These are phyloP conservation scores for Candida sphagnicola DNA, from an alignment of 805 yeast genomes.

Conservation along the genomic window DNA sequence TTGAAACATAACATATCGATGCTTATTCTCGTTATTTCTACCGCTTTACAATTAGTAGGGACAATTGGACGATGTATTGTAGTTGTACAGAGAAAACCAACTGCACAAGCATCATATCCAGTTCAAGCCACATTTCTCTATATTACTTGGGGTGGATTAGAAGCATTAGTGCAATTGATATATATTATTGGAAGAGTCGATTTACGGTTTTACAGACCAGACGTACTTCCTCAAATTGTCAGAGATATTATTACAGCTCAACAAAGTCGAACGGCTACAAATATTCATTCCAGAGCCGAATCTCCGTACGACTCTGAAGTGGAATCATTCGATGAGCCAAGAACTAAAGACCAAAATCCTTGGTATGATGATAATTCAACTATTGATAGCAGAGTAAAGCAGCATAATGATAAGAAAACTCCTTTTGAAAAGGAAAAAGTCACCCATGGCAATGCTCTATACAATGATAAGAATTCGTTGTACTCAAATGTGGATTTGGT, in stretches of 20 bases:
- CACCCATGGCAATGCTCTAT: too few species aligned
- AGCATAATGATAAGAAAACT: too few species aligned
- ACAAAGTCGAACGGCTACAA: slow-evolving; percentile 14
- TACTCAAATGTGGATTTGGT: neutral
- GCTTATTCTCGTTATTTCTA: slow-evolving; percentile 39
- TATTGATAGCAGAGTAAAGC: neutral
- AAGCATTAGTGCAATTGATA: slow-evolving; percentile 48
- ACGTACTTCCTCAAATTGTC: slow-evolving; percentile 35
- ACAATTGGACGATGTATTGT: slow-evolving; percentile 38
- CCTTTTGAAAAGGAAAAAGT: too few species aligned
- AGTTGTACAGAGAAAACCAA: slow-evolving; percentile 11
- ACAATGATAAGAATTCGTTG: neutral
- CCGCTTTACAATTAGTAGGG: slow-evolving; percentile 46
- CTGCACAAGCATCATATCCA: slow-evolving; percentile 9
- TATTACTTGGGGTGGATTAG: slow-evolving; percentile 62
- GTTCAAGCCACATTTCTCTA: slow-evolving; percentile 53
- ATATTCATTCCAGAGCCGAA: neutral
- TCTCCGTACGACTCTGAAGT: neutral
- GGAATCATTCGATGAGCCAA: too few species aligned
- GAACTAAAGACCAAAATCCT: too few species aligned
- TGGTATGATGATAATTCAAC: neutral
- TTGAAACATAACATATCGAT: slow-evolving; percentile 50
- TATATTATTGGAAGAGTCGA: slow-evolving; percentile 64
- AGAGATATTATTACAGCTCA: slow-evolving; percentile 31
- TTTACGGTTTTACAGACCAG: slow-evolving; percentile 74